phyloP scores from a whole-genome alignment of 768 basidiomycete genomes.

The Psilocybe azurescens region DNA sequence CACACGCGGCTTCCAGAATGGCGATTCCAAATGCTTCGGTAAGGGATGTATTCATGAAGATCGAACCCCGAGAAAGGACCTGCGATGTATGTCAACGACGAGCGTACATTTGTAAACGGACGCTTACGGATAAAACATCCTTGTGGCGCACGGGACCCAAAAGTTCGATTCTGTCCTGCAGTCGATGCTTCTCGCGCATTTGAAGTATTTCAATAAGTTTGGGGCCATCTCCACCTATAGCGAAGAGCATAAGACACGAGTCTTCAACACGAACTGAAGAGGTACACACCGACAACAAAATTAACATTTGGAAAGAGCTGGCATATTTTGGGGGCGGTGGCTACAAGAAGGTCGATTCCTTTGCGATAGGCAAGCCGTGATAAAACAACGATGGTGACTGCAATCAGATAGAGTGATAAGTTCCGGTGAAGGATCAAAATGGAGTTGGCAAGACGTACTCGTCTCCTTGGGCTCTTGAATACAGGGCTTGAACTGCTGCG shows the following conservation, averaged over 20 bases:
- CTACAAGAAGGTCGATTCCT: conserved; percentile 94
- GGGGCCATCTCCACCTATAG: conserved; percentile 90
- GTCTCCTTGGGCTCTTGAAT: conserved; percentile 52
- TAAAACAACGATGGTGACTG: conserved; percentile 91
- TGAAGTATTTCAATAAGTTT: conserved; percentile 94
- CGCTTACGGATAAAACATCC: conserved; percentile 80
- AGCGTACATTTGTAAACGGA: not conserved
- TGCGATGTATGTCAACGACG: conserved; percentile 30
- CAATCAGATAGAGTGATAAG: conserved; percentile 55
- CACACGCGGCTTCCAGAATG: conserved; percentile 96
- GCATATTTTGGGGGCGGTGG: conserved; percentile 90
- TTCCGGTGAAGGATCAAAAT: conserved; percentile 1
- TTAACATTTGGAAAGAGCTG: conserved; percentile 83
- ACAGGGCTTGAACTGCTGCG: conserved; percentile 83
- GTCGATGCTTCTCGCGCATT: conserved; percentile 88
- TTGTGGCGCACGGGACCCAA: conserved; percentile 81
- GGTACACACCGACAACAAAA: conserved; percentile 79
- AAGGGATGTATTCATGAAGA: conserved; percentile 94
- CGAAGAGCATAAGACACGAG: not conserved
- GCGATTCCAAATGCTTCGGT: conserved; percentile 98
- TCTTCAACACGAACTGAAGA: not conserved
- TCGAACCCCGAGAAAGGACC: conserved; percentile 87
- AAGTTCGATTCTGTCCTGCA: conserved; percentile 92
- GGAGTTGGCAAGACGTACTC: conserved; percentile 46
- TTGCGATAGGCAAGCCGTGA: conserved; percentile 94